Evolutionary conservation across 2,329 filamentous ascomycete genomes (phyloP).

Genomic region (Pseudogymnoascus sp.): DNA sequence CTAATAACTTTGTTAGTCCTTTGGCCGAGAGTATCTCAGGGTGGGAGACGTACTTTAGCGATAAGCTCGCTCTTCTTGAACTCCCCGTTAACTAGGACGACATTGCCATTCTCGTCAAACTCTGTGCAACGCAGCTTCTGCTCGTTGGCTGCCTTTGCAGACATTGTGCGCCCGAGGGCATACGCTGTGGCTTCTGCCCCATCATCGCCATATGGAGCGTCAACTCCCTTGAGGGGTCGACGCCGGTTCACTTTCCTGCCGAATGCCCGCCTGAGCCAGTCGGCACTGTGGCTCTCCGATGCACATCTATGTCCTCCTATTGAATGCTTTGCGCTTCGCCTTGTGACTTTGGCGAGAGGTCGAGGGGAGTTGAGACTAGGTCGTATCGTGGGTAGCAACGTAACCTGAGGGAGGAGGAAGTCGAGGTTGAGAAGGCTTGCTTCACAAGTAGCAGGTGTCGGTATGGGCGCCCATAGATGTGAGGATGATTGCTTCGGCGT

Average conservation of each 20-base stretch:
- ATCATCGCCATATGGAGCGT: slow-evolving; percentile 52
- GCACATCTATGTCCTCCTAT: slow-evolving; percentile 15
- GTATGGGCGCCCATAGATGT: slow-evolving; percentile 18
- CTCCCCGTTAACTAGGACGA: slow-evolving; percentile 87
- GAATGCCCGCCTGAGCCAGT: slow-evolving; percentile 7
- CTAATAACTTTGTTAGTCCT: slow-evolving; percentile 35
- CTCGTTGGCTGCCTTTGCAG: slow-evolving; percentile 73
- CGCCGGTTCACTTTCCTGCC: slow-evolving; percentile 13
- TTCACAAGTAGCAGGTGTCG: slow-evolving; percentile 18
- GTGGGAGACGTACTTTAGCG: slow-evolving; percentile 58
- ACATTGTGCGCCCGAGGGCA: slow-evolving; percentile 60
- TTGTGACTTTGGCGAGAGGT: background rate
- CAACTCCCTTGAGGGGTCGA: slow-evolving; percentile 44
- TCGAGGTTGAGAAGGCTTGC: slow-evolving; percentile 23
- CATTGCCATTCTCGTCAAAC: slow-evolving; percentile 84
- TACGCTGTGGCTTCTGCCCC: slow-evolving; percentile 55
- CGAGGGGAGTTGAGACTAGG: background rate
- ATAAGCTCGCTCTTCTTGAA: slow-evolving; percentile 98
- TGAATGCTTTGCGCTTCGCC: slow-evolving; percentile 10
- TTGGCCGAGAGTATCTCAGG: slow-evolving; percentile 13
- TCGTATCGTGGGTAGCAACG: background rate
- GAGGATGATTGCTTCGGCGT: slow-evolving; percentile 15
- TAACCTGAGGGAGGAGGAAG: slow-evolving; percentile 20
- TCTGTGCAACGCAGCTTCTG: slow-evolving; percentile 87
- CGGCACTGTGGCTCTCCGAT: slow-evolving; percentile 13